These are phyloP conservation scores for Petrea volubilis DNA, from an alignment of 257 asterid species.

Conservation along the genomic window DNA sequence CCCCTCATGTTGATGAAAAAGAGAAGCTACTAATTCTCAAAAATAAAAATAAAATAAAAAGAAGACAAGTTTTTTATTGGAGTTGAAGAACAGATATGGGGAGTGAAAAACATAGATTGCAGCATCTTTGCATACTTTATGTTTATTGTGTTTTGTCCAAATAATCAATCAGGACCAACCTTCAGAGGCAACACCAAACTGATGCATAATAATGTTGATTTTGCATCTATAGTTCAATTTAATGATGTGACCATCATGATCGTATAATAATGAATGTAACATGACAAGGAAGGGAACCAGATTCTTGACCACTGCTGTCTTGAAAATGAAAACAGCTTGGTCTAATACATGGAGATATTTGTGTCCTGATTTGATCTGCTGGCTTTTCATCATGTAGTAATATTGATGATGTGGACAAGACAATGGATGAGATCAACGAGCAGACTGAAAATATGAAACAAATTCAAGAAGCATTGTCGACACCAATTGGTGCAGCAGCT, in stretches of 20 bases:
- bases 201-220: background rate
- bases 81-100: background rate
- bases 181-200: background rate
- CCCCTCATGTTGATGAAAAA: background rate
- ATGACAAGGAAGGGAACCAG: background rate
- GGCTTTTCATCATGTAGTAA: slow-evolving; percentile 39
- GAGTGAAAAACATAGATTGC: background rate
- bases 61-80: background rate
- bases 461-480: slow-evolving; percentile 59
- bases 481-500: slow-evolving; percentile 66
- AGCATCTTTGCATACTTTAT: background rate
- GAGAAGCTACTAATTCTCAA: too few species aligned
- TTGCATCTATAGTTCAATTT: background rate
- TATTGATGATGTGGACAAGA: slow-evolving; percentile 66
- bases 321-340: background rate
- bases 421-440: slow-evolving; percentile 75
- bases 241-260: background rate
- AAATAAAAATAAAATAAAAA: background rate
- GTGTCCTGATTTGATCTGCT: slow-evolving; percentile 4
- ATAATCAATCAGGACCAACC: slow-evolving; percentile 2
- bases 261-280: background rate
- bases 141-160: background rate
- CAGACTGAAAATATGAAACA: slow-evolving; percentile 73
- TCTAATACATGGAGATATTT: background rate
- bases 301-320: background rate